Evolutionary conservation across 140 eudicot genomes (phyloP).

Genomic region (Flaveria floridana): DNA sequence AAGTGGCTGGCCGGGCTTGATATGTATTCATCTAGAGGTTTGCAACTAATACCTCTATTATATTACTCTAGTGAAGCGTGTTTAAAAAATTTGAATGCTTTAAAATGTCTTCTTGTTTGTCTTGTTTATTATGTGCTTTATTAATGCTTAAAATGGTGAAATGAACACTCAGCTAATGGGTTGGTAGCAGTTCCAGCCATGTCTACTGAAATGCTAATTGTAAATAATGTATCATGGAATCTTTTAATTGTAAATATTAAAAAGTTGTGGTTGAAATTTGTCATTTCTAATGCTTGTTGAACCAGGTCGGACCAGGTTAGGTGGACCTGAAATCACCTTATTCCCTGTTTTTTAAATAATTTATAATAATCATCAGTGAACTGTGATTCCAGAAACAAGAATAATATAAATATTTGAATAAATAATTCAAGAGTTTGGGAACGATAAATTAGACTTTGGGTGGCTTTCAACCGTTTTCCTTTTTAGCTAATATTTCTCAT

Average conservation of each 20-base stretch:
- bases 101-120: not conserved
- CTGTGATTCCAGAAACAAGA: not conserved
- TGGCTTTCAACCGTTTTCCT: not conserved
- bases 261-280: not conserved
- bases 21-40: constrained; percentile 83
- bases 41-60: constrained; percentile 25
- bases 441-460: not conserved
- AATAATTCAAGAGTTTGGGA: not conserved
- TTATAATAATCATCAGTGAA: not conserved
- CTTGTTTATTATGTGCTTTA: not conserved
- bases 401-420: not conserved
- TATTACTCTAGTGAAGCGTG: not conserved
- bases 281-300: not conserved
- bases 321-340: not conserved
- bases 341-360: not conserved
- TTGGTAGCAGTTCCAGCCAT: too few species aligned
- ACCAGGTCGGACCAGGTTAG: not conserved
- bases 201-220: too few species aligned
- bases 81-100: not conserved
- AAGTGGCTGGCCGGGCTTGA: constrained; percentile 91
- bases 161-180: not conserved
- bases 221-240: too few species aligned
- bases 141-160: not conserved
- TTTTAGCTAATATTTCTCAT: not conserved
- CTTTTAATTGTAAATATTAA: not conserved